Conservation (phyloP, 192 early-diverging fungal genomes). For the Linnemannia schmuckeri region DNA sequence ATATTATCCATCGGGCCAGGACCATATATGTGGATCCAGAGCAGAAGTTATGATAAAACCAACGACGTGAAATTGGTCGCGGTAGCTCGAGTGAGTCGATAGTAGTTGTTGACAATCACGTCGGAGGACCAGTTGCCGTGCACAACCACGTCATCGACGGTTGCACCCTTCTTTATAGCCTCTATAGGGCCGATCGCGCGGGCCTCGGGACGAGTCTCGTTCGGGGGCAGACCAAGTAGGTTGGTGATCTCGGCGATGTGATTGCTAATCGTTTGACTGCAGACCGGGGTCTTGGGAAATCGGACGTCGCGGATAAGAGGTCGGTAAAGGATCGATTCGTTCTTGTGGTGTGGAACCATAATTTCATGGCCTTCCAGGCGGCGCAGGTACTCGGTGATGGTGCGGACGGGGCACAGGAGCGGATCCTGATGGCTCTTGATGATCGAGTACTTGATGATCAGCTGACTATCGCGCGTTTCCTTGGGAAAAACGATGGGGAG, state of each 20-base stretch:
- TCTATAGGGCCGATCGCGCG: not conserved
- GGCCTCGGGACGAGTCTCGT: not conserved
- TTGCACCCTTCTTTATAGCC: not conserved
- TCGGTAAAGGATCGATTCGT: not conserved
- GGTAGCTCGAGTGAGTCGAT: not conserved
- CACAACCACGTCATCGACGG: slow-evolving; percentile 2
- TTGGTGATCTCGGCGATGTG: slow-evolving; percentile 8
- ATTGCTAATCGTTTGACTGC: not conserved
- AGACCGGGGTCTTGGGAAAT: not conserved
- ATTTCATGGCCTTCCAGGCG: not conserved
- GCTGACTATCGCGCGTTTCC: not conserved
- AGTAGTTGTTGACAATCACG: slow-evolving; percentile 4
- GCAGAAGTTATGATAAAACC: not conserved
- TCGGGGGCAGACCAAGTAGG: not conserved
- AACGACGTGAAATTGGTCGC: slow-evolving; percentile 7
- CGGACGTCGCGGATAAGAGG: not conserved
- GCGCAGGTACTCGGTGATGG: not conserved
- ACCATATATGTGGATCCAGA: no score
- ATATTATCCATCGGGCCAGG: no score
- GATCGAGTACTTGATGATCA: not conserved
- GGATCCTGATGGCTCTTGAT: not conserved
- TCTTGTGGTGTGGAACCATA: not conserved
- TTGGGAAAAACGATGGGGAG: not conserved
- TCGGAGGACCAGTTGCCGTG: slow-evolving; percentile 14
- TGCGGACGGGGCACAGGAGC: not conserved